Evolutionary conservation across 768 basidiomycete genomes (phyloP).

Genomic region (Leccinum aurantiacum): DNA sequence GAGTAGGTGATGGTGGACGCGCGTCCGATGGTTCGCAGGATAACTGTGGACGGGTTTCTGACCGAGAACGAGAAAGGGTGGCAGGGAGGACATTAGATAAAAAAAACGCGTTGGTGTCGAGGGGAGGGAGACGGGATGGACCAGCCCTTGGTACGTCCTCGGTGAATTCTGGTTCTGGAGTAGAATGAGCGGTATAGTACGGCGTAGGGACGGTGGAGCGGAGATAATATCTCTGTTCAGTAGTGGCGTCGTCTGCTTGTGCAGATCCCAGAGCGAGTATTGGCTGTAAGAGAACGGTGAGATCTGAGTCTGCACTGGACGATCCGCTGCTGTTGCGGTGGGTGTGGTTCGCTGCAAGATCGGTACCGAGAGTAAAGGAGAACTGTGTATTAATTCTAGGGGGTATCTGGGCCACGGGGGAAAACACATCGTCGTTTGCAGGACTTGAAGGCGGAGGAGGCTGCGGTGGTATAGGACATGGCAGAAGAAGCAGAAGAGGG

Average conservation of each 20-base stretch:
- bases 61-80: conserved; percentile 30
- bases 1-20: conserved; percentile 45
- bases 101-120: conserved; percentile 19
- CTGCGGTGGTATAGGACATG: conserved; percentile 25
- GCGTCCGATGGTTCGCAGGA: conserved; percentile 12
- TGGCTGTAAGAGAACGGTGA: conserved; percentile 16
- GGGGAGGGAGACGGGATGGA: conserved; percentile 28
- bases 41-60: conserved; percentile 26
- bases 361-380: conserved; percentile 13
- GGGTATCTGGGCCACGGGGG: conserved; percentile 1
- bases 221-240: background rate
- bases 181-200: conserved; percentile 34
- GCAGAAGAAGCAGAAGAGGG: conserved; percentile 19
- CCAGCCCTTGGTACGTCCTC: conserved; percentile 23
- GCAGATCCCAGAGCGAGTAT: conserved; percentile 13
- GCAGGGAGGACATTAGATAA: conserved; percentile 1
- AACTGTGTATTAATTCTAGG: conserved; percentile 2
- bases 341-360: conserved; percentile 4
- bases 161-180: conserved; percentile 27
- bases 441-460: conserved; percentile 12
- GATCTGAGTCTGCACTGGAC: conserved; percentile 24
- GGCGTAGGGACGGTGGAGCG: conserved; percentile 28
- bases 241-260: conserved; percentile 7
- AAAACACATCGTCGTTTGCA: conserved; percentile 16
- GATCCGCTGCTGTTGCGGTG: conserved; percentile 11